Percentiles rank a stretch among this genome's conserved stretches.
Evolutionary conservation across 2,329 filamentous ascomycete genomes (phyloP).

Genomic region (Penicillium expansum): DNA sequence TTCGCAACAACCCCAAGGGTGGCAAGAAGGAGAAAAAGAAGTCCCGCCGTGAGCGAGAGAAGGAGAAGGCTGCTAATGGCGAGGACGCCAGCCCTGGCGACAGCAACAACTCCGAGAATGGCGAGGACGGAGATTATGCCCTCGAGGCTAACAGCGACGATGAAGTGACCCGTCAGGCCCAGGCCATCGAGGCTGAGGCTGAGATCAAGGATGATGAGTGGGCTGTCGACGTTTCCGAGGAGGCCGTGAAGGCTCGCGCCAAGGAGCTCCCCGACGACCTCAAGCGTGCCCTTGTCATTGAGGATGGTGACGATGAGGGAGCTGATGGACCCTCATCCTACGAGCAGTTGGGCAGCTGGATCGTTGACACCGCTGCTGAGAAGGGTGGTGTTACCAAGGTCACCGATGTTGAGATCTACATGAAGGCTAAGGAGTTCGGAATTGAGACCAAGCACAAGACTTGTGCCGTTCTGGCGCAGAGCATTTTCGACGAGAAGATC

Average conservation of each 20-base stretch:
- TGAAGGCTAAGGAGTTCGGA: constrained; percentile 94
- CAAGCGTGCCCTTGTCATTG: constrained; percentile 84
- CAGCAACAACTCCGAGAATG: constrained; percentile 62
- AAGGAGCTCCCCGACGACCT: constrained; percentile 91
- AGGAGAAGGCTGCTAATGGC: constrained; percentile 64
- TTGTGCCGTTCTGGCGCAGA: constrained; percentile 85
- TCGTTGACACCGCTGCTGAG: constrained; percentile 68
- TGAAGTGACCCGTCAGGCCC: constrained; percentile 76
- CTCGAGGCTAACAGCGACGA: constrained; percentile 80
- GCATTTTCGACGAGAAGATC: constrained; percentile 88
- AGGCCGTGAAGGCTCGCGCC: constrained; percentile 90
- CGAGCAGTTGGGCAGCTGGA: constrained; percentile 90
- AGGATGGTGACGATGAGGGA: constrained; percentile 75
- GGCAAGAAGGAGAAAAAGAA: constrained; percentile 97
- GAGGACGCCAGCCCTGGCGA: constrained; percentile 62
- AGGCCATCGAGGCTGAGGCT: constrained; percentile 68
- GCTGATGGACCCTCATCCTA: constrained; percentile 78
- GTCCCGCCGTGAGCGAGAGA: constrained; percentile 73
- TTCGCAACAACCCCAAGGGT: constrained; percentile 88
- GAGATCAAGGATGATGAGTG: constrained; percentile 83
- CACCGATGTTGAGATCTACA: constrained; percentile 84
- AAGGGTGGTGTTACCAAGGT: constrained; percentile 74
- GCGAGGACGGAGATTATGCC: constrained; percentile 62
- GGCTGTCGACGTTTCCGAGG: constrained; percentile 95
- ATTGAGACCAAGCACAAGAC: constrained; percentile 95